Evolutionary conservation across 306 rosid species (phyloP), one percentile per base, ranked within the genome.

Genomic region (Malus sylvestris): DNA sequence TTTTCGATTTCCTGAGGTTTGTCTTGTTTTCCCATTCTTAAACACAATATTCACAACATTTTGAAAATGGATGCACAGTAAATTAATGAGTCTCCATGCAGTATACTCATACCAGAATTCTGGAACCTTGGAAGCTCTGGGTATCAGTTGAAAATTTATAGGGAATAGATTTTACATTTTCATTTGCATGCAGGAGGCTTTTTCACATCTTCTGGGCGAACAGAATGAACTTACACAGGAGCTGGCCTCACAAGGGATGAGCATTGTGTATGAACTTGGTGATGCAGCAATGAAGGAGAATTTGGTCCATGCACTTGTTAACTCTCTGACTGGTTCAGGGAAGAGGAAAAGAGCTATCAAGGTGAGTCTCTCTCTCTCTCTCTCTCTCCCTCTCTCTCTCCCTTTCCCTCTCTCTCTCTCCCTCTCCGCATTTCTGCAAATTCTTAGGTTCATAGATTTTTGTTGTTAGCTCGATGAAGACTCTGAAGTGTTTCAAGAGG

Each of bases 191-290:
- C 90, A 95, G 98, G 98, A 95, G 85, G 98, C 97, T 77, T 95
- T 95, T 83, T 95, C 96, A 63, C 88, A 92, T 82, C 89, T 95
- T 42, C 90, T 94, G 73, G 96, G 96, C 60, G 98, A 95, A 67
- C 98, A 90, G 73, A 95, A 92, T 87, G 97, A 92, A 85, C 98
- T 95, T 62, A 91, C 96, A 10, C 98, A 95, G 80, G 98, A 95
- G 82, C 71, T 95, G 81, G 98, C 98, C 79, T 95, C 98, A 45
- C 98, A 95, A 80, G 98, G 98, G 84, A 95, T 95, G 98, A 95
- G 98, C 71, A 92, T 95, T 59, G 97, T 95, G 81, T 95, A 95
- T 88, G 98, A 95, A 82, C 87, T 95, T 80, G 98, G 98, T 61
- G 92, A 92, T 83, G 90, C 83, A 60, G 82, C 92, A 52, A 95